phyloP scores from a whole-genome alignment of 2,329 filamentous ascomycete genomes.

The Cryphonectria naterciae region DNA sequence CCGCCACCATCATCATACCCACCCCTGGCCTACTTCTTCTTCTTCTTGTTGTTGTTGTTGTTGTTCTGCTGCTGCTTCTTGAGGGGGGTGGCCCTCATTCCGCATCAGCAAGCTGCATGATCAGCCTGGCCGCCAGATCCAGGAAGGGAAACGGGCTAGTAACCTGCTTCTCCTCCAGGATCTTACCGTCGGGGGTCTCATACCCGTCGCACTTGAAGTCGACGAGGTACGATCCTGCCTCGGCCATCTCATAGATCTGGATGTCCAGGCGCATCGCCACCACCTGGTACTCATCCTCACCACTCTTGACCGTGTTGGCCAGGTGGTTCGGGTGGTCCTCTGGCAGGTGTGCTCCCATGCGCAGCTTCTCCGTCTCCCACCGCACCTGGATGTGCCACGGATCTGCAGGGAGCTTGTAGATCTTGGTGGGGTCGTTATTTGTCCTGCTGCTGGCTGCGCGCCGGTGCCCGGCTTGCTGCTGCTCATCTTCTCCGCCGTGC shows the following conservation, averaged over 20 bases:
- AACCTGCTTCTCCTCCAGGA: constrained; percentile 90
- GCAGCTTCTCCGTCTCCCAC: constrained; percentile 74
- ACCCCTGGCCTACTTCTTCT: not conserved
- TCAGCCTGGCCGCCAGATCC: constrained; percentile 88
- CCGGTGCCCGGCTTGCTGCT: constrained; percentile 43
- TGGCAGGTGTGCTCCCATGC: constrained; percentile 41
- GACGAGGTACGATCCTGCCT: constrained; percentile 89
- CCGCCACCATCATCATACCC: not conserved
- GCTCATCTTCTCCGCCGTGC: constrained; percentile 48
- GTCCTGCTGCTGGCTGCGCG: constrained; percentile 36
- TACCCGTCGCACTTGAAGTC: constrained; percentile 99
- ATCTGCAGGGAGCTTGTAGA: constrained; percentile 87
- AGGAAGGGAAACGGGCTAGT: constrained; percentile 95
- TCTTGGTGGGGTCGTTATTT: constrained; percentile 58
- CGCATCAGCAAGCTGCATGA: constrained; percentile 88
- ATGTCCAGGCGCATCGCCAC: constrained; percentile 96
- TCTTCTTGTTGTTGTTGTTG: not conserved
- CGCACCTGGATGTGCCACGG: constrained; percentile 94
- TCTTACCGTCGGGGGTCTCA: constrained; percentile 74
- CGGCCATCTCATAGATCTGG: constrained; percentile 86
- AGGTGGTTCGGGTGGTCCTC: constrained; percentile 35
- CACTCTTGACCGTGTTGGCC: constrained; percentile 41
- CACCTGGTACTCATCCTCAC: constrained; percentile 61
- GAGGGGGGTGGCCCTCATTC: constrained; percentile 48
- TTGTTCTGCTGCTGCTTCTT: not conserved